Evolutionary conservation across 179 eudicot genomes (phyloP).

Genomic region (Drosera spatulata): DNA sequence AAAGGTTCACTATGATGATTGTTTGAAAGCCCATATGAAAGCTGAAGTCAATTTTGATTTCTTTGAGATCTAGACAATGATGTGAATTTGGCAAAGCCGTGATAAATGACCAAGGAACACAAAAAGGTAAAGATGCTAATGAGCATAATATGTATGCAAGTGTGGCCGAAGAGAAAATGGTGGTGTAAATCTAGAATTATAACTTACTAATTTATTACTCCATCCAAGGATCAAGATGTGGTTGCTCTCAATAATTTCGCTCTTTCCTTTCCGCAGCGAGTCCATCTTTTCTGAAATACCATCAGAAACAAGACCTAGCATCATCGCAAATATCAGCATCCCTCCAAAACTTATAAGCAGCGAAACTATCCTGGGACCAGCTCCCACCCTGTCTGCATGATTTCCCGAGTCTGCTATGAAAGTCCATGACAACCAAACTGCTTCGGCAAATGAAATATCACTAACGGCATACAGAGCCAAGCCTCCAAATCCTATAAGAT

Average conservation of each 20-base stretch:
- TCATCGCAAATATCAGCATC: slow-evolving; percentile 96
- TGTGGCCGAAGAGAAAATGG: too few relatives aligned
- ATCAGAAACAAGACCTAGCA: slow-evolving; percentile 96
- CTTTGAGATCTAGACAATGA: too few relatives aligned
- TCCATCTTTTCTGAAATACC: slow-evolving; percentile 19
- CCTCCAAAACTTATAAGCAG: slow-evolving; percentile 87
- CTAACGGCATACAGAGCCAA: slow-evolving; percentile 78
- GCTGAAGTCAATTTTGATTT: too few relatives aligned
- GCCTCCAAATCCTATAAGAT: slow-evolving; percentile 49
- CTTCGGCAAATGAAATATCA: slow-evolving; percentile 43
- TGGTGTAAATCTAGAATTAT: too few relatives aligned
- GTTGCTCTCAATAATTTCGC: slow-evolving; percentile 88
- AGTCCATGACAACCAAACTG: too few relatives aligned
- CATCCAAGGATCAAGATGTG: slow-evolving; percentile 90
- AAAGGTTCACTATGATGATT: too few relatives aligned
- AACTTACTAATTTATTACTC: slow-evolving; percentile 89
- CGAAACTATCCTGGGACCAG: slow-evolving; percentile 79
- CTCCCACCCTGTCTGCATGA: slow-evolving; percentile 90
- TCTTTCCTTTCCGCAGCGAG: slow-evolving; percentile 90
- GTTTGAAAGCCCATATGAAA: too few relatives aligned
- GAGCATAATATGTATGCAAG: too few relatives aligned
- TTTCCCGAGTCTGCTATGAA: slow-evolving; percentile 52
- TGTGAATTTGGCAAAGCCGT: too few relatives aligned
- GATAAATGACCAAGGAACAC: too few relatives aligned
- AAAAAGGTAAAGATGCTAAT: too few relatives aligned